Evolutionary conservation across 176 grass and related monocot genomes (phyloP).

Genomic region (Panicum miliaceum): DNA sequence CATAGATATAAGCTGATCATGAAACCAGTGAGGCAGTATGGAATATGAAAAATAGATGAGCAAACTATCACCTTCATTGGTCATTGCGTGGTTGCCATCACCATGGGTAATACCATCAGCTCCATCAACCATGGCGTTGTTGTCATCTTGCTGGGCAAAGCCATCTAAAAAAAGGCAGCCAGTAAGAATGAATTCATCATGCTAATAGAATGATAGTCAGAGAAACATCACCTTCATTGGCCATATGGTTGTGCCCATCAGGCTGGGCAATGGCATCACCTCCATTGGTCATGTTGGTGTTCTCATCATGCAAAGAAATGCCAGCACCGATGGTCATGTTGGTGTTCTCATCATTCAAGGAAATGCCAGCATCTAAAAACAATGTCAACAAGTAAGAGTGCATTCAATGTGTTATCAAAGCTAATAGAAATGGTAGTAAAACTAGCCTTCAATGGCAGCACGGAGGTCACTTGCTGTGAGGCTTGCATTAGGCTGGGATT

Average conservation of each 20-base stretch:
- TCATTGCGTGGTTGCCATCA: no score
- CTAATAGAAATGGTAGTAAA: neutral
- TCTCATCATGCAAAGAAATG: neutral
- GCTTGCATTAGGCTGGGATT: neutral
- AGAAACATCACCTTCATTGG: neutral
- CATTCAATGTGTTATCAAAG: neutral
- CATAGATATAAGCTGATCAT: no score
- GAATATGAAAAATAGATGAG: no score
- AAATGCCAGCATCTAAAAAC: neutral
- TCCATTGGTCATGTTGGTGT: neutral
- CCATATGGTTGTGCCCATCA: neutral
- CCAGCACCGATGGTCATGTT: neutral
- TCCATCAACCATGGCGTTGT: neutral
- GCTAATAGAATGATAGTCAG: neutral
- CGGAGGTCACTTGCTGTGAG: neutral
- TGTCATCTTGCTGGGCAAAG: neutral
- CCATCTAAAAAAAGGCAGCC: neutral
- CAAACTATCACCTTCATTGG: no score
- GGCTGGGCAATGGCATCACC: neutral
- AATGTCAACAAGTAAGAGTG: neutral
- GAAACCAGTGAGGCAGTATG: no score
- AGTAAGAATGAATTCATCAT: neutral
- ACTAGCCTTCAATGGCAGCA: neutral
- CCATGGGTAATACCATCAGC: neutral
- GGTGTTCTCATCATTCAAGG: neutral